phyloP scores from a whole-genome alignment of 345 rosid genomes.

The Hevea brasiliensis region DNA sequence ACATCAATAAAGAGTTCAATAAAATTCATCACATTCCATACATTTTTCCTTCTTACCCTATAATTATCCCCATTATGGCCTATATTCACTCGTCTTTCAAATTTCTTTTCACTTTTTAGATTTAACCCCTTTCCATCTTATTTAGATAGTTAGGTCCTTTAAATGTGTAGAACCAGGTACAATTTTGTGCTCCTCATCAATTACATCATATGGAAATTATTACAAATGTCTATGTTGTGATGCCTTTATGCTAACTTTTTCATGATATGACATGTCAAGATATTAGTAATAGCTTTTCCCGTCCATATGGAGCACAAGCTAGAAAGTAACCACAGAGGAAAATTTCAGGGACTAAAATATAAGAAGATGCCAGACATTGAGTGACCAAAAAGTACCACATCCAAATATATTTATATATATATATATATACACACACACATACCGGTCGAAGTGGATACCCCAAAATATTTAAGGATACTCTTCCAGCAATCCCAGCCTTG shows the following conservation, averaged over 20 bases:
- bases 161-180: neutral
- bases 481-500: conserved; percentile 90
- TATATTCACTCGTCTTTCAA: neutral
- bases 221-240: neutral
- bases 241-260: neutral
- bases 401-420: neutral
- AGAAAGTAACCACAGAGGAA: neutral
- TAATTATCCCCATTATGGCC: neutral
- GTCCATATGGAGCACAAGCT: neutral
- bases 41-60: neutral
- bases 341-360: neutral
- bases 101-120: neutral
- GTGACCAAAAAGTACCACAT: neutral
- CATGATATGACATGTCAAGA: neutral
- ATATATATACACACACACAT: conserved; percentile 17
- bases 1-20: neutral
- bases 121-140: neutral
- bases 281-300: neutral
- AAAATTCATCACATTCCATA: neutral
- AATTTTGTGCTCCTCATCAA: neutral
- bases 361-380: conserved; percentile 4
- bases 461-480: conserved; percentile 81
- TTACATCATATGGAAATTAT: neutral
- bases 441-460: conserved; percentile 96
- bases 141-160: neutral